phyloP scores from a whole-genome alignment of 495 filamentous ascomycete species.

The Recurvomyces mirabilis region DNA sequence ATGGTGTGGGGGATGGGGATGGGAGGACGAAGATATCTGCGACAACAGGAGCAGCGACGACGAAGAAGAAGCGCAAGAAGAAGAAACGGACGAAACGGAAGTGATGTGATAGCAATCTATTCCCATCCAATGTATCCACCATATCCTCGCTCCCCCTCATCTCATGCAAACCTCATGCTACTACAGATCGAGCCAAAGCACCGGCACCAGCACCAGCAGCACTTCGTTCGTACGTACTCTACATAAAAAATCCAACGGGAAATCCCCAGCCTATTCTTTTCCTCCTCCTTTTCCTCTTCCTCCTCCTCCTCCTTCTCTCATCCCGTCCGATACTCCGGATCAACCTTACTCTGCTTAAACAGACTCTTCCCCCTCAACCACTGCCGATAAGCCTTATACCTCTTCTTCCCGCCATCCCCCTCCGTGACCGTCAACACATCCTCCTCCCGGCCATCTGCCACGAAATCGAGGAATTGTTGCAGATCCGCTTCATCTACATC shows the following conservation, averaged over 20 bases:
- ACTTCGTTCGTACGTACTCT: too few species aligned
- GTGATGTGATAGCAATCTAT: too few species aligned
- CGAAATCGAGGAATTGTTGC: conserved; percentile 61
- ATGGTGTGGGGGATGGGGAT: conserved; percentile 6
- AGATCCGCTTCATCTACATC: too few species aligned
- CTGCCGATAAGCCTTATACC: conserved; percentile 90
- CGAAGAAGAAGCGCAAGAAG: conserved; percentile 42
- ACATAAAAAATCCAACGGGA: too few species aligned
- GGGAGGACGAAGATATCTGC: conserved; percentile 23
- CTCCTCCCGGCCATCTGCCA: conserved; percentile 61
- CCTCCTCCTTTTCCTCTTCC: too few species aligned
- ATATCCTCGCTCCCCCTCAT: too few species aligned
- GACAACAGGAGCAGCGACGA: too few species aligned
- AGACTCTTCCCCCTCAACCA: conserved; percentile 88
- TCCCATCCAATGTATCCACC: too few species aligned
- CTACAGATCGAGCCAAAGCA: too few species aligned
- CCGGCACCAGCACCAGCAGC: too few species aligned
- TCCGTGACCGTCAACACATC: conserved; percentile 79
- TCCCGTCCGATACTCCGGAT: conserved; percentile 29
- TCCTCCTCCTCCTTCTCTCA: neutral
- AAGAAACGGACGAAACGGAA: conserved; percentile 29
- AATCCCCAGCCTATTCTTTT: too few species aligned
- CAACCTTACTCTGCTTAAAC: conserved; percentile 64
- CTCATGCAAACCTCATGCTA: too few species aligned
- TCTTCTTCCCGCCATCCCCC: conserved; percentile 76